These are phyloP conservation scores for Ceratocystis cacaofunesta DNA, from an alignment of 2,329 filamentous ascomycete species.

Conservation along the genomic window DNA sequence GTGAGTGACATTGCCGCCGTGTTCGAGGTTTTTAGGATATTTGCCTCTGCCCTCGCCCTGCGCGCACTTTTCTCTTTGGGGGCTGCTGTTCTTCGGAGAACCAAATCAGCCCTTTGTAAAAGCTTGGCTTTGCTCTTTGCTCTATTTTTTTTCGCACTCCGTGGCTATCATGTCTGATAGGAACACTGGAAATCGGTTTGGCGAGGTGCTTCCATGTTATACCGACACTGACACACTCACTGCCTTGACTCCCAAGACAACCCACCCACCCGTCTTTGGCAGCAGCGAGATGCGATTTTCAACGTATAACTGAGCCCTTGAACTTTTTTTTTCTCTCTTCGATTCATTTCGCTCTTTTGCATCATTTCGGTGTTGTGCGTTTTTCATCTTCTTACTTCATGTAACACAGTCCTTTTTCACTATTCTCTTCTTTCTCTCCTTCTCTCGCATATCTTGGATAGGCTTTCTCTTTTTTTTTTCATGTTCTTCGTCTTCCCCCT, in stretches of 20 bases:
- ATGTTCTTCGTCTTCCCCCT: slow-evolving; percentile 8
- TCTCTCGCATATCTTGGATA: neutral
- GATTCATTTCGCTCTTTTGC: slow-evolving; percentile 7
- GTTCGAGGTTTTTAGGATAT: neutral
- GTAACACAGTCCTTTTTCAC: slow-evolving; percentile 1
- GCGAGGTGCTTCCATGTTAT: neutral
- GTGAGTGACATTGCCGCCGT: slow-evolving; percentile 6
- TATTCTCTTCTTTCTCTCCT: neutral
- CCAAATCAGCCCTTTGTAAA: neutral
- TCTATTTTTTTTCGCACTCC: neutral
- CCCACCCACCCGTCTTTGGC: no score
- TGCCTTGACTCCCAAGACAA: no score
- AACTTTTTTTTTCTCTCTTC: neutral
- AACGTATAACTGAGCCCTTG: no score
- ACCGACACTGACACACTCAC: no score
- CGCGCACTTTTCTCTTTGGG: neutral
- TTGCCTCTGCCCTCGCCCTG: neutral
- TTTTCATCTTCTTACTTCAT: neutral
- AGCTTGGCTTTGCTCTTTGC: neutral
- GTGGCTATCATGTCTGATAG: slow-evolving; percentile 4
- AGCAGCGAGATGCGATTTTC: no score
- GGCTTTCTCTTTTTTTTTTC: neutral
- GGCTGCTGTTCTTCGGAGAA: no score
- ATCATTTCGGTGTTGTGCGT: neutral
- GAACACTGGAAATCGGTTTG: neutral